A percentile compares a stretch with the other conserved stretches of the same genome.
Evolutionary conservation across 2,329 filamentous ascomycete species (phyloP).

Genomic region (Hortaea werneckii): DNA sequence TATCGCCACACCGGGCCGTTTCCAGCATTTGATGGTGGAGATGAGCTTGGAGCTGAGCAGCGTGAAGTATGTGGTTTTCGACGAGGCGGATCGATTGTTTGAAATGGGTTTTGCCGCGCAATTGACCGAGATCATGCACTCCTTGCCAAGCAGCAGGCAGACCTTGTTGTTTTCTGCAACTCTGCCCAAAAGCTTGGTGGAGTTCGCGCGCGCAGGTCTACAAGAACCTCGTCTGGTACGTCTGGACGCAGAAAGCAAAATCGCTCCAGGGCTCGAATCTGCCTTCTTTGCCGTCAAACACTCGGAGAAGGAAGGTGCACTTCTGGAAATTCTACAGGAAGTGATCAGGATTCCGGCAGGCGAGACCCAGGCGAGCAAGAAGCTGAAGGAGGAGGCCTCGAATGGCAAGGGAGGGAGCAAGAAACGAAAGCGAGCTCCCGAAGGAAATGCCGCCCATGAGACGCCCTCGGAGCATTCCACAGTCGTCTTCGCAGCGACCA

Average conservation of each 20-base stretch:
- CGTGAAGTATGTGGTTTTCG: constrained; percentile 89
- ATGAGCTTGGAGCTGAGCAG: constrained; percentile 89
- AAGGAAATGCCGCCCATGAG: constrained; percentile 46
- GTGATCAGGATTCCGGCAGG: constrained; percentile 83
- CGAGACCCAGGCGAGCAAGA: constrained; percentile 42
- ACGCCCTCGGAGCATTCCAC: constrained; percentile 85
- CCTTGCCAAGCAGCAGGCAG: constrained; percentile 72
- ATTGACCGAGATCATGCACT: constrained; percentile 83
- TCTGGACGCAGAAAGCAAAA: constrained; percentile 87
- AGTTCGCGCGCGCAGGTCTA: constrained; percentile 86
- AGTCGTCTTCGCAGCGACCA: constrained; percentile 88
- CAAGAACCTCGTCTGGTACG: constrained; percentile 87
- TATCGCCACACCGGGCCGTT: constrained; percentile 92
- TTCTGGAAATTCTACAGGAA: constrained; percentile 81
- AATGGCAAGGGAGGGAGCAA: constrained; percentile 47
- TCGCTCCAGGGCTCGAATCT: constrained; percentile 90
- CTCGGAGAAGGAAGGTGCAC: constrained; percentile 83
- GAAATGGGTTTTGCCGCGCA: constrained; percentile 98
- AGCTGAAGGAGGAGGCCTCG: constrained; percentile 36
- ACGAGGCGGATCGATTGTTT: constrained; percentile 92
- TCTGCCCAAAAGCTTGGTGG: constrained; percentile 83
- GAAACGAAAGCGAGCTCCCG: constrained; percentile 59
- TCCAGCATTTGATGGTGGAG: constrained; percentile 92
- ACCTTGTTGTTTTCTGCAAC: constrained; percentile 94
- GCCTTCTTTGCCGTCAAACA: constrained; percentile 92